phyloP scores from a whole-genome alignment of 495 filamentous ascomycete genomes.

The Lentithecium fluviatile region DNA sequence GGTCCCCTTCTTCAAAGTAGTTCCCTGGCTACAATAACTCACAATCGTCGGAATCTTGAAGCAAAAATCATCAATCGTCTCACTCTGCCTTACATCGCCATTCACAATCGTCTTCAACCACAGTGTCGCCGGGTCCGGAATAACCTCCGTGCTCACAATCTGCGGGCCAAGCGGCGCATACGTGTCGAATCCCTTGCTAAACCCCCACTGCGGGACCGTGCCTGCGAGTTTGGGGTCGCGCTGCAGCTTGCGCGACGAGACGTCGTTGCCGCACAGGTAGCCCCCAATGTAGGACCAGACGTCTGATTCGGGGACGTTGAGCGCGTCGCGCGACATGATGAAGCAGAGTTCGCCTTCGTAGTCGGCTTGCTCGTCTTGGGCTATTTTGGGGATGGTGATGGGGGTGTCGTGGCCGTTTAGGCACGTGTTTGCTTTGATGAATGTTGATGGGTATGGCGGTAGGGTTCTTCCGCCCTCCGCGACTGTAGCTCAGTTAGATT shows the following conservation, averaged over 20 bases:
- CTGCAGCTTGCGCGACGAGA: conserved; percentile 51
- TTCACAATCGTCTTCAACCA: conserved; percentile 45
- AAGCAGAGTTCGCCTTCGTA: conserved; percentile 55
- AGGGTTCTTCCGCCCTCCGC: conserved; percentile 51
- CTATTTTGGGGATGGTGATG: conserved; percentile 51
- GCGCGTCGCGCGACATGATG: conserved; percentile 49
- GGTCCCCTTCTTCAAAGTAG: conserved; percentile 40
- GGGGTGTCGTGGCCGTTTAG: conserved; percentile 46
- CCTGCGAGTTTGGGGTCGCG: conserved; percentile 44
- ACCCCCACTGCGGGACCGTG: conserved; percentile 42
- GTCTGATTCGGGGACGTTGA: conserved; percentile 46
- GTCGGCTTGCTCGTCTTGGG: conserved; percentile 52
- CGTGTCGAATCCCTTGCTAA: conserved; percentile 44
- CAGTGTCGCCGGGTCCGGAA: conserved; percentile 37
- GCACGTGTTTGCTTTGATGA: conserved; percentile 52
- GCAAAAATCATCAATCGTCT: conserved; percentile 42
- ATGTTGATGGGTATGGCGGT: conserved; percentile 52
- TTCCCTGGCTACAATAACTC: conserved; percentile 37
- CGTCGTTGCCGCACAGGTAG: conserved; percentile 53
- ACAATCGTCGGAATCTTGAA: conserved; percentile 43
- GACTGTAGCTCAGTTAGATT: conserved; percentile 39
- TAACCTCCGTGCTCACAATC: conserved; percentile 39
- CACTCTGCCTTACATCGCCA: conserved; percentile 46
- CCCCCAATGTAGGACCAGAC: conserved; percentile 52
- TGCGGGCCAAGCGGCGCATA: conserved; percentile 45